Base-by-base conservation (phyloP, 108 stramenopile genomes). In the Cyclotella atomus region DNA sequence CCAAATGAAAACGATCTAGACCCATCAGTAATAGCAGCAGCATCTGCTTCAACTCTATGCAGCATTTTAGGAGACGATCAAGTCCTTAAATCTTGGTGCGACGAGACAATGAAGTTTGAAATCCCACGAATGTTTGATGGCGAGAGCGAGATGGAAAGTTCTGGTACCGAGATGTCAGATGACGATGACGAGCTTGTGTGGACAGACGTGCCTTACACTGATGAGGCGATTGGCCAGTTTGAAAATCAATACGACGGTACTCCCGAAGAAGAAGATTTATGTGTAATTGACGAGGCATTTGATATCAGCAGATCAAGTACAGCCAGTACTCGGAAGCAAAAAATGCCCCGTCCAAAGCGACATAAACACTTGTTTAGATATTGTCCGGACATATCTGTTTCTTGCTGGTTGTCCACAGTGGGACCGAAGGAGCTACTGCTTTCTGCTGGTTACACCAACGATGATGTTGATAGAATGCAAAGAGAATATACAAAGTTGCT, bases 391-490 rank as follows among this genome's bases (percentile, higher is more conserved):
- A 67, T 67, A 23, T 52, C 47, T 35, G 65, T 67, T 1, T 35
- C 47, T 43, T 67, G 65, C 32, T 69, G 68, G 68, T 46, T 69
- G 17, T n/a, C 54, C n/a, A 56, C 54, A 5, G 54, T 57, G 2
- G 33, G 35, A 23, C 35, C 68, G 15, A 28, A 24, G 16, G 54
- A 69, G 54, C 16, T 69, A 21, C 54, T 69, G 21, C 52, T 23
- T 14, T 69, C 68, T 3, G 32, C 54, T 49, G 68, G 68, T 36
- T 69, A 69, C 38, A 17, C 53, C 34, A 16, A 5, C 15, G 68
- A 55, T 1, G 54, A 69, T 19, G 25, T 54, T 12, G 53, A 55
- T 14, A 25, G 38, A 38, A 55, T 69, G 53, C 5, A 5, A 21
- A 30, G 38, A 33, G 54, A 38, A 19, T 69, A 34, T 25, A 53